Evolutionary conservation across 169 alveolate genomes (phyloP), one percentile per base, ranked within the genome.

Genomic region (Cystoisospora suis): DNA sequence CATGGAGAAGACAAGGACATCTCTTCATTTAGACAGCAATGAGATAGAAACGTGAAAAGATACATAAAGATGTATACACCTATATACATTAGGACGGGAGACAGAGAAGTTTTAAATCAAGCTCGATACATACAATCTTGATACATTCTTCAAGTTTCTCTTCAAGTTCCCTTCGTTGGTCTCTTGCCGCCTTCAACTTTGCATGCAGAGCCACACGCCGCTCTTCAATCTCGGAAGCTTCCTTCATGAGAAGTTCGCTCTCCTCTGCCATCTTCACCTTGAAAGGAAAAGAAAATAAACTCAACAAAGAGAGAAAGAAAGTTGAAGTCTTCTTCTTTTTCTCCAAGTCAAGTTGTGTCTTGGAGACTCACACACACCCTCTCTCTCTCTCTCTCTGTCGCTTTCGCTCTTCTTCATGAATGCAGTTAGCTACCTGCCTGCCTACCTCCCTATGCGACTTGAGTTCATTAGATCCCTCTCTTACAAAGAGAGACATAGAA

Each of bases 161-260:
- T 17, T 72, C 83, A 38, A 72, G 83, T 5, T 38, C 56, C 20
- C 6, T 17, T 38, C 83, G 47, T 17, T 72, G 38, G 38, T 72
- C 32, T 27, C 27, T 40, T 20, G 42, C 58, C 7, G 1, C 32
- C 29, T 40, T 17, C 47, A 72, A 53, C 3, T 38, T 72, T 38
- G 12, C 56, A 38, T 38, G 1, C 83, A 72, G 7, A 0, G 83
- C 83, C 53, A 38, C 32, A 3, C 83, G 83, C 1, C 83, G 53
- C 56, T 72, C 83, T 5, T 72, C 83, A 29, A 72, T 6, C 83
- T 29, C 56, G 36, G 58, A 46, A 5, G 83, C 83, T 56, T 72
- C 83, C 56, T 72, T 34, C 56, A 72, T 36, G 36, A 72, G 83
- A 27, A 27, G 58, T 34, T 72, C 83, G 83, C 83, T 72, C 1